phyloP scores from a whole-genome alignment of 768 basidiomycete genomes.

The Xanthoconium purpureum region DNA sequence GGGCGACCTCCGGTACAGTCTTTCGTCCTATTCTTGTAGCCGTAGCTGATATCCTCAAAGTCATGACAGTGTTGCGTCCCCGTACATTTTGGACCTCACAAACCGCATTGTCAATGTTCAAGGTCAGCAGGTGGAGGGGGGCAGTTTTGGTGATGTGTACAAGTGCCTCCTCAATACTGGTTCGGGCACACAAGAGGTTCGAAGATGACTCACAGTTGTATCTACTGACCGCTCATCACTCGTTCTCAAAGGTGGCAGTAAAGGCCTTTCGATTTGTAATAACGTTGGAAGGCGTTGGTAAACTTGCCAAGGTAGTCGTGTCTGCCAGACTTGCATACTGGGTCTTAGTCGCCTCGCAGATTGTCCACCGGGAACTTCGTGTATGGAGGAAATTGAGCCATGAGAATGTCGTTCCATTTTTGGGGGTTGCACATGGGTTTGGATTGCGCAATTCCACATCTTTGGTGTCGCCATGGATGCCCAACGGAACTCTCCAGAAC shows the following conservation, averaged over 20 bases:
- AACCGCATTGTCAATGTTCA: not conserved
- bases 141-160: constrained; percentile 13
- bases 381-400: constrained; percentile 24
- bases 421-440: constrained; percentile 24
- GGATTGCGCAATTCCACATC: constrained; percentile 19
- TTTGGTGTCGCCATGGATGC: not conserved
- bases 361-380: constrained; percentile 19
- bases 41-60: not conserved
- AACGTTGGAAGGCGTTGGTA: not conserved
- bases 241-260: constrained; percentile 14
- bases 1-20: not conserved
- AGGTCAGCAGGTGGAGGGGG: constrained; percentile 1
- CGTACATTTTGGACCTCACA: not conserved
- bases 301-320: not conserved
- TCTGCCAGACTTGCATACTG: not conserved
- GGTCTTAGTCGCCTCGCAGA: not conserved
- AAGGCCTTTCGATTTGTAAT: constrained; percentile 17
- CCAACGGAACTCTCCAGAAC: constrained; percentile 9
- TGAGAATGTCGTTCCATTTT: constrained; percentile 23
- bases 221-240: not conserved
- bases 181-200: not conserved
- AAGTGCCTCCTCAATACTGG: constrained; percentile 1
- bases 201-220: not conserved
- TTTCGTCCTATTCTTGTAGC: not conserved
- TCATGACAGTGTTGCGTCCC: not conserved